phyloP scores from a whole-genome alignment of 345 rosid genomes.

The Eucalyptus melliodora region DNA sequence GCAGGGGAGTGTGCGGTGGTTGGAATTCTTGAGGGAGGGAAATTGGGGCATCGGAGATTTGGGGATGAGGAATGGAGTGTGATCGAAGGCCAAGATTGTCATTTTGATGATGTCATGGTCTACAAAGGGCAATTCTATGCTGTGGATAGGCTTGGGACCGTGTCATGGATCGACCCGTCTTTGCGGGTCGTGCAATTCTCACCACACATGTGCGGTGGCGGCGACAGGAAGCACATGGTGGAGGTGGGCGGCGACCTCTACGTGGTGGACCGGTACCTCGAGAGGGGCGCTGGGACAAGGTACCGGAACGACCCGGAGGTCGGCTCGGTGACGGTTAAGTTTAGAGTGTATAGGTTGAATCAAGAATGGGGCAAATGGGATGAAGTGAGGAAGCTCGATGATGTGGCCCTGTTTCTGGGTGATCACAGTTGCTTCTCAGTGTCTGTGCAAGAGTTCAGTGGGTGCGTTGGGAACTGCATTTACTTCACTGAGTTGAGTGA shows the following conservation, averaged over 20 bases:
- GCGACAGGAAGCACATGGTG: conserved; percentile 1
- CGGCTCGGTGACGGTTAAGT: not conserved
- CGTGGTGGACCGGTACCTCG: not conserved
- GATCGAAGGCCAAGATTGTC: not conserved
- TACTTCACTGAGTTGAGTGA: not conserved
- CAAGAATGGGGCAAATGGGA: conserved; percentile 19
- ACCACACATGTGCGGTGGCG: not conserved
- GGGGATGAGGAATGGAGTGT: conserved; percentile 3
- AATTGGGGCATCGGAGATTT: not conserved
- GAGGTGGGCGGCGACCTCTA: conserved; percentile 1
- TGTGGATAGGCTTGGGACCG: not conserved
- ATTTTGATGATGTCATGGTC: not conserved
- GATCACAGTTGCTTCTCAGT: conserved; percentile 6
- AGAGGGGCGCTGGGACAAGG: not conserved
- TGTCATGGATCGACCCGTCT: conserved; percentile 1
- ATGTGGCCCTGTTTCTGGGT: conserved; percentile 8
- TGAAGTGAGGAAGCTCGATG: conserved; percentile 10
- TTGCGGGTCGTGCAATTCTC: not conserved
- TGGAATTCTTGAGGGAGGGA: not conserved
- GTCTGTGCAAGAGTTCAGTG: conserved; percentile 2
- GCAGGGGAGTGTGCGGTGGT: not conserved
- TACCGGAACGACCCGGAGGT: not conserved
- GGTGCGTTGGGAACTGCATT: not conserved
- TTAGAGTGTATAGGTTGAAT: conserved; percentile 23
- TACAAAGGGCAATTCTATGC: conserved; percentile 1